A percentile compares a stretch with the other conserved stretches of the same genome.
phyloP scores from a whole-genome alignment of 2,329 filamentous ascomycete species.

The Diplodia intermedia region DNA sequence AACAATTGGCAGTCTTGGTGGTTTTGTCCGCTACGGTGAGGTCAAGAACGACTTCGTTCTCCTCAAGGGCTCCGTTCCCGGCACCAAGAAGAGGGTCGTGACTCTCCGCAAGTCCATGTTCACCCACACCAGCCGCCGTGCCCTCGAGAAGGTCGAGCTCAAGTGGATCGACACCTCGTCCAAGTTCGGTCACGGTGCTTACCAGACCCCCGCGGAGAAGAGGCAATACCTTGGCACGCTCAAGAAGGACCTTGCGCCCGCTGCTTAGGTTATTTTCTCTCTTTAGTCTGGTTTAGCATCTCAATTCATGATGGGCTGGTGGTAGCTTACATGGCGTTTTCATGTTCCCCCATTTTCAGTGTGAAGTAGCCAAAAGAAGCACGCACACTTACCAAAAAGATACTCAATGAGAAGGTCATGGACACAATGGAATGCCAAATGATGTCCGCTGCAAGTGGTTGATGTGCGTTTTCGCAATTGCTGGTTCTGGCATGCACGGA shows the following conservation, averaged over 20 bases:
- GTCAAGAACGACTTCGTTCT: constrained; percentile 99
- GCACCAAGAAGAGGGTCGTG: constrained; percentile 99
- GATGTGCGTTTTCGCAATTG: not conserved
- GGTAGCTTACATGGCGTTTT: constrained; percentile 45
- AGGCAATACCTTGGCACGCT: constrained; percentile 95
- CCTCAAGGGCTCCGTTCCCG: constrained; percentile 96
- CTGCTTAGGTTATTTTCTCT: constrained; percentile 54
- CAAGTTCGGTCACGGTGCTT: constrained; percentile 99
- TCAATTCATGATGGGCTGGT: constrained; percentile 46
- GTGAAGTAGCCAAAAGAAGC: constrained; percentile 29
- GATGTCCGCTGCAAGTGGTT: constrained; percentile 3
- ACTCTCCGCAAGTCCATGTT: constrained; percentile 99
- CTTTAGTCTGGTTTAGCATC: constrained; percentile 32
- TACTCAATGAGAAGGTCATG: constrained; percentile 32
- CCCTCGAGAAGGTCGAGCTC: constrained; percentile 98
- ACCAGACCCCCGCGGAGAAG: constrained; percentile 99
- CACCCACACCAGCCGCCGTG: constrained; percentile 91
- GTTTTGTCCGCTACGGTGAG: constrained; percentile 98
- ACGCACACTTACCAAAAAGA: constrained; percentile 32
- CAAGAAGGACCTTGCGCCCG: constrained; percentile 85
- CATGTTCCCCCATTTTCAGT: constrained; percentile 34
- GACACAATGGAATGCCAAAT: constrained; percentile 31
- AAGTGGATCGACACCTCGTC: constrained; percentile 99
- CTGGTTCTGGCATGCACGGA: not conserved
- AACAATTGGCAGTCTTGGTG: constrained; percentile 78